These are phyloP conservation scores for Aureobasidium sp. DNA, from an alignment of 2,329 filamentous ascomycete genomes.

Conservation along the genomic window DNA sequence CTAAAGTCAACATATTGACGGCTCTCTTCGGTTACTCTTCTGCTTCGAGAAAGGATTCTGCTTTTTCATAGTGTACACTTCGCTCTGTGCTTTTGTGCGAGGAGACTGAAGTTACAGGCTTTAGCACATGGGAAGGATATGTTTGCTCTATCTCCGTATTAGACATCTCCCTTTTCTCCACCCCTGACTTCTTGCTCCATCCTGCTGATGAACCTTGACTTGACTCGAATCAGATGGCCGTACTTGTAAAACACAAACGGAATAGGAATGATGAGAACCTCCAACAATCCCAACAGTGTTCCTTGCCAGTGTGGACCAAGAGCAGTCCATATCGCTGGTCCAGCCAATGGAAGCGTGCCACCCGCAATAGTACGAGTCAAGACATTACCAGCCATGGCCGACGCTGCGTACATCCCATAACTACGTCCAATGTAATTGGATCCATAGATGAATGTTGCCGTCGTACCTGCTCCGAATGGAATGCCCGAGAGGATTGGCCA, in stretches of 20 bases:
- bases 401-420: slow-evolving; percentile 47
- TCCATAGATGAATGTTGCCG: slow-evolving; percentile 36
- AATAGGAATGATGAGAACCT: slow-evolving; percentile 29
- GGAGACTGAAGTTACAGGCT: too few species aligned
- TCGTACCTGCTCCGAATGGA: slow-evolving; percentile 6
- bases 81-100: too few species aligned
- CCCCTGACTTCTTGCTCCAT: neutral
- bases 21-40: too few species aligned
- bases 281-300: slow-evolving; percentile 28
- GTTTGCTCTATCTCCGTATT: neutral
- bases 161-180: slow-evolving; percentile 5
- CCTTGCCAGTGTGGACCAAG: slow-evolving; percentile 29
- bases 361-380: slow-evolving; percentile 33
- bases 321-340: slow-evolving; percentile 33
- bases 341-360: slow-evolving; percentile 33
- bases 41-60: too few species aligned
- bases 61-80: too few species aligned
- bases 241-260: slow-evolving; percentile 39
- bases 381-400: slow-evolving; percentile 36
- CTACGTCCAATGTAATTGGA: slow-evolving; percentile 53
- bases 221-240: slow-evolving; percentile 27
- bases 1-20: too few species aligned
- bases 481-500: slow-evolving; percentile 22
- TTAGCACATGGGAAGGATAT: neutral
- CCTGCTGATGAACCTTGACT: slow-evolving; percentile 17